phyloP scores from a whole-genome alignment of 768 basidiomycete genomes.

The Collybia nuda region DNA sequence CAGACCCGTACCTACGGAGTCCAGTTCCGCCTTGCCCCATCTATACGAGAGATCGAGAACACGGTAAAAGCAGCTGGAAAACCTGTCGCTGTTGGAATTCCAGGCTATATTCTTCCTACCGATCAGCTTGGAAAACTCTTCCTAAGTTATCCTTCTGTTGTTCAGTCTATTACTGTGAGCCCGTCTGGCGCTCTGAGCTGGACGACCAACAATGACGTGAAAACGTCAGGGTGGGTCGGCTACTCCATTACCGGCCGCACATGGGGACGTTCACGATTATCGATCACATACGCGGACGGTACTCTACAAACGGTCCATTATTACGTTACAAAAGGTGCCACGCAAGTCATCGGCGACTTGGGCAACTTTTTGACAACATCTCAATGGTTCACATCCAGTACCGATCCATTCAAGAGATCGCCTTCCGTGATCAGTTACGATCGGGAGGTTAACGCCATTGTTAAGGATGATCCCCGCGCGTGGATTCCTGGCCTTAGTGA shows the following conservation, averaged over 20 bases:
- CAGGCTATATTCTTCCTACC: constrained; percentile 50
- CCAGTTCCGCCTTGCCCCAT: constrained; percentile 47
- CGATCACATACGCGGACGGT: constrained; percentile 50
- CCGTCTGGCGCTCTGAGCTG: constrained; percentile 48
- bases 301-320: constrained; percentile 54
- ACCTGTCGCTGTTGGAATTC: constrained; percentile 52
- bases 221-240: constrained; percentile 41
- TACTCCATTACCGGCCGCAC: constrained; percentile 43
- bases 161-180: constrained; percentile 40
- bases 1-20: constrained; percentile 53
- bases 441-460: constrained; percentile 45
- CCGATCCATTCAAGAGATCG: constrained; percentile 53
- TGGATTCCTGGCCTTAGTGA: constrained; percentile 64
- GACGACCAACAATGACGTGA: constrained; percentile 41
- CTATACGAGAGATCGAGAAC: constrained; percentile 48
- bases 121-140: constrained; percentile 53
- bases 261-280: constrained; percentile 50
- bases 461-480: constrained; percentile 50
- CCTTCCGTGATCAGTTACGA: constrained; percentile 58
- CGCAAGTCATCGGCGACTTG: constrained; percentile 43
- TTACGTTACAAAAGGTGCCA: constrained; percentile 46
- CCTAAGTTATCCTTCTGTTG: constrained; percentile 40
- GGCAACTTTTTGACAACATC: constrained; percentile 53
- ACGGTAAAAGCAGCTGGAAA: constrained; percentile 38
- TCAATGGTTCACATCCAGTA: constrained; percentile 50